phyloP scores from a whole-genome alignment of 1,139 yeast species.

The Taphrina flavorubra region DNA sequence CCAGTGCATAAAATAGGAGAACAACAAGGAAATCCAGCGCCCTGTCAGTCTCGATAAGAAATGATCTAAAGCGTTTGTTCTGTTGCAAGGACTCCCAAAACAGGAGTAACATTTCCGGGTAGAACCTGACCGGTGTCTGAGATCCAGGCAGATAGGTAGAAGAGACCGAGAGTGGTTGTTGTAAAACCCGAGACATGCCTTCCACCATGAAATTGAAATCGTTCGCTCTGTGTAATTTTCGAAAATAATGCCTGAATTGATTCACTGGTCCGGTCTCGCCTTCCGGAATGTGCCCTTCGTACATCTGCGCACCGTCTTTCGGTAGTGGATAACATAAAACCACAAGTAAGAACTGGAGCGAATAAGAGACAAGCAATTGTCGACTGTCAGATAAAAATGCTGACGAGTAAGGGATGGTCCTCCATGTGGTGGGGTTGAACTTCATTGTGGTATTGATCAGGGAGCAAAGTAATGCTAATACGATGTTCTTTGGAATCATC shows the following conservation, averaged over 20 bases:
- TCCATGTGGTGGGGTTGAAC: conserved; percentile 52
- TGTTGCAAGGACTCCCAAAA: conserved; percentile 81
- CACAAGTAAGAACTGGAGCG: conserved; percentile 67
- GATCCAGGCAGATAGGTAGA: conserved; percentile 52
- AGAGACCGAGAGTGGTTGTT: conserved; percentile 51
- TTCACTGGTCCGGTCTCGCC: conserved; percentile 46
- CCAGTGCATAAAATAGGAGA: conserved; percentile 64
- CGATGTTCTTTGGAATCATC: conserved; percentile 51
- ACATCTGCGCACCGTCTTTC: conserved; percentile 44
- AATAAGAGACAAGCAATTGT: conserved; percentile 60
- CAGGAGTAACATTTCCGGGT: conserved; percentile 62
- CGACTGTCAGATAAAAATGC: conserved; percentile 58
- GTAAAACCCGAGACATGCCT: conserved; percentile 49
- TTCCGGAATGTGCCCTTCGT: conserved; percentile 28
- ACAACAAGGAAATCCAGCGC: conserved; percentile 63
- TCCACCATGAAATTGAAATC: conserved; percentile 59
- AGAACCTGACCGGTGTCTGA: conserved; percentile 50
- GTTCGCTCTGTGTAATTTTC: conserved; percentile 52
- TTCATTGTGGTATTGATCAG: conserved; percentile 60
- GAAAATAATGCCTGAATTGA: conserved; percentile 51
- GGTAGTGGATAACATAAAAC: conserved; percentile 74
- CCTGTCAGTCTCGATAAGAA: conserved; percentile 58
- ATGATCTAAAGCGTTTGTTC: conserved; percentile 57
- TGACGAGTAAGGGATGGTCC: conserved; percentile 53
- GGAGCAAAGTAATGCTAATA: conserved; percentile 68